Evolutionary conservation across 140 eudicot genomes (phyloP).

Genomic region (Artemisia princeps): DNA sequence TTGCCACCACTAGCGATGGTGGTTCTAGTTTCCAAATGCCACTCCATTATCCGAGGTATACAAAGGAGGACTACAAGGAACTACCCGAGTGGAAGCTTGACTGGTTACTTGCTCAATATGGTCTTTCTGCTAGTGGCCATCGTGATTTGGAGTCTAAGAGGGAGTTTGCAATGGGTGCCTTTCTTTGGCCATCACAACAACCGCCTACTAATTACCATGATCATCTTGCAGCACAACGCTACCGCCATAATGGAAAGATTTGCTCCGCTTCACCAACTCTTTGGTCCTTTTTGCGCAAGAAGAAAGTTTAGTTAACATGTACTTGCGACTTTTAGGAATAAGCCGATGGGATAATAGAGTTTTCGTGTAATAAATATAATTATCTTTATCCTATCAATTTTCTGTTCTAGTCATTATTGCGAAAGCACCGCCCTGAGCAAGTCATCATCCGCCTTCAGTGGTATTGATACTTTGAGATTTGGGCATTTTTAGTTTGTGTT

Average conservation of each 20-base stretch:
- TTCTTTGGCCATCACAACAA: constrained; percentile 48
- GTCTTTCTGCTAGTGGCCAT: constrained; percentile 39
- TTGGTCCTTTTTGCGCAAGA: constrained; percentile 32
- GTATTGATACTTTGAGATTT: no score
- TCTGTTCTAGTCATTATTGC: no score
- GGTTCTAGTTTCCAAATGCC: constrained; percentile 54
- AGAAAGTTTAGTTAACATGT: constrained; percentile 25
- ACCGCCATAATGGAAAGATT: constrained; percentile 21
- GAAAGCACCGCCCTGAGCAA: no score
- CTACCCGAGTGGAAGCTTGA: constrained; percentile 50
- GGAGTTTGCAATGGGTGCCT: constrained; percentile 64
- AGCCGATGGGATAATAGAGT: not conserved
- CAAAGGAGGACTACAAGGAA: constrained; percentile 48
- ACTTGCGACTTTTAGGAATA: constrained; percentile 15
- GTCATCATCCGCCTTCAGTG: no score
- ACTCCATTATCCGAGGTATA: constrained; percentile 58
- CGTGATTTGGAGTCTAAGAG: constrained; percentile 43
- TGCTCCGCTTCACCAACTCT: constrained; percentile 15
- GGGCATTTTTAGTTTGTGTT: no score
- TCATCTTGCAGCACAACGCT: constrained; percentile 16
- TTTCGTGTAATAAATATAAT: constrained; percentile 1
- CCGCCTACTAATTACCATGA: constrained; percentile 16
- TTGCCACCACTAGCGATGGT: constrained; percentile 5
- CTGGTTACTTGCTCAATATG: constrained; percentile 47
- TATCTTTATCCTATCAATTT: not conserved